These are phyloP conservation scores for Penicillium herquei DNA, from an alignment of 495 filamentous ascomycete genomes.

Conservation along the genomic window DNA sequence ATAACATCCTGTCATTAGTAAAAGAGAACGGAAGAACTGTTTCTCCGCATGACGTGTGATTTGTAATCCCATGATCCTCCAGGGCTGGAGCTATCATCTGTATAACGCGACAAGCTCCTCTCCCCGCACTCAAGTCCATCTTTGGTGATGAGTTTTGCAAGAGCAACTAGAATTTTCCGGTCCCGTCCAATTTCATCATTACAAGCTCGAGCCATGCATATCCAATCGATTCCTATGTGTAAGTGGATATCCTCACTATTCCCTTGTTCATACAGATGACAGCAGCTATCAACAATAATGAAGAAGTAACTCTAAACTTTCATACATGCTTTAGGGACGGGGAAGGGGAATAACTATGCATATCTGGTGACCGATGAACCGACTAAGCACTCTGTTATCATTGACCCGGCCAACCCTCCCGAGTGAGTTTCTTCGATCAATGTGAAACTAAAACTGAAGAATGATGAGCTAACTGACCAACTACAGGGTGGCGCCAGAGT, in stretches of 20 bases:
- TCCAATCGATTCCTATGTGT: slow-evolving; percentile 99
- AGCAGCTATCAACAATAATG: slow-evolving; percentile 2
- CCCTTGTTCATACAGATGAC: background rate
- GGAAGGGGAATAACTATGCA: slow-evolving; percentile 90
- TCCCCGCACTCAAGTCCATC: slow-evolving; percentile 18
- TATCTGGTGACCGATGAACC: slow-evolving; percentile 92
- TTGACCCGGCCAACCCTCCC: slow-evolving; percentile 88
- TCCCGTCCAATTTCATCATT: slow-evolving; percentile 4
- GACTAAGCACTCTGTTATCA: slow-evolving; percentile 87
- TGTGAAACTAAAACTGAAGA: too few species aligned
- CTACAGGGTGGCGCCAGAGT: slow-evolving; percentile 72
- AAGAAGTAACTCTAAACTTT: background rate
- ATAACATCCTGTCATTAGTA: slow-evolving; percentile 15
- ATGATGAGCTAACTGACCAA: slow-evolving; percentile 6
- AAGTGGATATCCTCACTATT: slow-evolving; percentile 35
- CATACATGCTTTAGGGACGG: slow-evolving; percentile 64
- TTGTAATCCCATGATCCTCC: slow-evolving; percentile 15
- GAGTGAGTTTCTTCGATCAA: slow-evolving; percentile 59
- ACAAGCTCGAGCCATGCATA: slow-evolving; percentile 70
- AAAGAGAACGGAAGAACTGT: slow-evolving; percentile 12
- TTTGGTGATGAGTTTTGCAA: slow-evolving; percentile 33
- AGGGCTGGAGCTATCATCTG: too few species aligned
- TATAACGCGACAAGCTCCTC: background rate
- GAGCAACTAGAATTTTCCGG: slow-evolving; percentile 14
- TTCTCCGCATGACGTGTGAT: slow-evolving; percentile 25